phyloP scores from a whole-genome alignment of 305 asterid genomes.

The Rubia balearica region DNA sequence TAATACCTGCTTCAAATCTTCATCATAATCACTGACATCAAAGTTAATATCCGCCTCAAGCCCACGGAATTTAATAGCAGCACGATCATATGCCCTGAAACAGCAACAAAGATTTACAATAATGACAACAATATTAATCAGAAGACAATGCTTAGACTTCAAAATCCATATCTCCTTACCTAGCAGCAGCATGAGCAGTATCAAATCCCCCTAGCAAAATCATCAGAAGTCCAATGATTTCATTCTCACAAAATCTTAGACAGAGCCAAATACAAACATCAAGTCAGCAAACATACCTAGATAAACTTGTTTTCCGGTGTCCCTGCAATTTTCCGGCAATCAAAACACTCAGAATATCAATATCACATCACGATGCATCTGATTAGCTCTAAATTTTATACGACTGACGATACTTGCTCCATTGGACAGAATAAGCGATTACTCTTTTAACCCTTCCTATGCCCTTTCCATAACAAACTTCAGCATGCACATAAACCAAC shows the following conservation, averaged over 20 bases:
- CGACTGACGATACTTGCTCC: not conserved
- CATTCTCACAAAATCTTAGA: not conserved
- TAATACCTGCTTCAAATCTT: constrained; percentile 73
- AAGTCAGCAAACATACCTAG: constrained; percentile 43
- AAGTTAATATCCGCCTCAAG: constrained; percentile 90
- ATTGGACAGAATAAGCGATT: not conserved
- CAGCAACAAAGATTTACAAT: constrained; percentile 5
- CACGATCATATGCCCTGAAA: constrained; percentile 87
- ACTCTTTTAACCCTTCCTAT: not conserved
- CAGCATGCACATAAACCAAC: not conserved
- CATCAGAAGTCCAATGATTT: constrained; percentile 14
- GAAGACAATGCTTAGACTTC: constrained; percentile 16
- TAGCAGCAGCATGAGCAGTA: constrained; percentile 95
- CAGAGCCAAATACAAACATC: constrained; percentile 1
- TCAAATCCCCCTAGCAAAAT: constrained; percentile 72
- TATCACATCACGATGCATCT: not conserved
- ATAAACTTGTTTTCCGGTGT: constrained; percentile 91
- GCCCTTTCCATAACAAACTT: not conserved
- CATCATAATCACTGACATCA: constrained; percentile 60
- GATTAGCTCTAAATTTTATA: not conserved
- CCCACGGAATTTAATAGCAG: constrained; percentile 89
- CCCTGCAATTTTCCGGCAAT: constrained; percentile 54
- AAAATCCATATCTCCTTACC: constrained; percentile 33
- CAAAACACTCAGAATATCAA: constrained; percentile 20
- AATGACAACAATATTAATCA: constrained; percentile 6